Conservation (phyloP, 768 basidiomycete species). For the Mycena venus region DNA sequence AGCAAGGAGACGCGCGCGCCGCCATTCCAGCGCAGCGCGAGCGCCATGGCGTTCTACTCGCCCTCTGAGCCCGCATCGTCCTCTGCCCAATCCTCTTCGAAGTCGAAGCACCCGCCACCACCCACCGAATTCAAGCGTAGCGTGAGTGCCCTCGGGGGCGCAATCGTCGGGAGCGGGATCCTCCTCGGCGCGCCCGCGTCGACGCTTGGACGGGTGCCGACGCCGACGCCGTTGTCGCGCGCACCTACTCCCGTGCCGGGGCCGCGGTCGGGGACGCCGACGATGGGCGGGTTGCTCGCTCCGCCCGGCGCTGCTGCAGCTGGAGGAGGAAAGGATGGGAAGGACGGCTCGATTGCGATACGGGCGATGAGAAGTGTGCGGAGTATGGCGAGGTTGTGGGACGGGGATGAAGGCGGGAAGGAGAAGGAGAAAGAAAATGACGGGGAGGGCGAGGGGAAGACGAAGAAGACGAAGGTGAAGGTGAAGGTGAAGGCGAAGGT, state of each 20-base stretch:
- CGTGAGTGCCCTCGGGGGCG: conserved; percentile 41
- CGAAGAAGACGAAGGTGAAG: conserved; percentile 45
- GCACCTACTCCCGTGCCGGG: conserved; percentile 38
- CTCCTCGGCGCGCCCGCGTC: conserved; percentile 18
- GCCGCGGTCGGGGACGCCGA: conserved; percentile 54
- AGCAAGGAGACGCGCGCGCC: too few relatives aligned
- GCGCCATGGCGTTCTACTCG: conserved; percentile 5
- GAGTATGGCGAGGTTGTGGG: conserved; percentile 75
- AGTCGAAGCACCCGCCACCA: too few relatives aligned
- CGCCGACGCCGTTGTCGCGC: conserved; percentile 25
- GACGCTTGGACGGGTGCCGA: conserved; percentile 33
- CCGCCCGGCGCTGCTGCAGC: conserved; percentile 44
- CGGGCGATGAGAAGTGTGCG: conserved; percentile 85
- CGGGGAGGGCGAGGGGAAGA: conserved; percentile 54
- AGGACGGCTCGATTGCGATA: conserved; percentile 75
- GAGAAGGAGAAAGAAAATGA: conserved; percentile 48
- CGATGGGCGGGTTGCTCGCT: conserved; percentile 52
- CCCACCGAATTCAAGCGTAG: conserved; percentile 20
- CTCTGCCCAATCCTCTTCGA: too few relatives aligned
- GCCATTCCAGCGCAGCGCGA: conserved; percentile 22
- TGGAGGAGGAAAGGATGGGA: not conserved
- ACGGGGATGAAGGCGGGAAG: conserved; percentile 39
- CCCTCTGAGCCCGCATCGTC: too few relatives aligned
- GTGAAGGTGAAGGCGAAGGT: conserved; percentile 43
- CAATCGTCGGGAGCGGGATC: conserved; percentile 21